phyloP scores from a whole-genome alignment of 768 basidiomycete species.

The Melanogaster broomeanus region DNA sequence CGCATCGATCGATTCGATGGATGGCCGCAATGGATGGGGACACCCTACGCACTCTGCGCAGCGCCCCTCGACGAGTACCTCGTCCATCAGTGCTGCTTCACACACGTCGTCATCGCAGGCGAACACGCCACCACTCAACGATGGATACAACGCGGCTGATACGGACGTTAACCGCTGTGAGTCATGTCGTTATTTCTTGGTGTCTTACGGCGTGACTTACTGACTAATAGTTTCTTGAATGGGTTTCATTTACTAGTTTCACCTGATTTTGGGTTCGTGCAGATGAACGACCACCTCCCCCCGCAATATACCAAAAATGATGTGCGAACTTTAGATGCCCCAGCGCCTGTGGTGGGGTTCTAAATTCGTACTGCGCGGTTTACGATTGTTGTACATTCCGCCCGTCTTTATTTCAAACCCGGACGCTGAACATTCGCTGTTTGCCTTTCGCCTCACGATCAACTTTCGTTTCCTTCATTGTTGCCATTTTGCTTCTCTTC shows the following conservation, averaged over 20 bases:
- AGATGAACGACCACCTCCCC: slow-evolving; percentile 76
- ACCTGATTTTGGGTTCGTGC: slow-evolving; percentile 83
- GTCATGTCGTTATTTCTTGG: slow-evolving; percentile 38
- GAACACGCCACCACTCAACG: slow-evolving; percentile 72
- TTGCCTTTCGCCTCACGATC: slow-evolving; percentile 34
- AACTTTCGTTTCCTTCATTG: slow-evolving; percentile 33
- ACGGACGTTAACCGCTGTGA: slow-evolving; percentile 85
- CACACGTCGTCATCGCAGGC: slow-evolving; percentile 80
- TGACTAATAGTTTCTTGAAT: slow-evolving; percentile 45
- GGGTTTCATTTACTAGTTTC: slow-evolving; percentile 52
- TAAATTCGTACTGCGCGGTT: slow-evolving; percentile 31
- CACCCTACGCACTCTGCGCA: slow-evolving; percentile 36
- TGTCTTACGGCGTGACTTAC: slow-evolving; percentile 44
- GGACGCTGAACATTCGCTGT: slow-evolving; percentile 29
- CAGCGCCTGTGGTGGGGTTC: slow-evolving; percentile 23
- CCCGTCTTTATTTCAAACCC: slow-evolving; percentile 34
- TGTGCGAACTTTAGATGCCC: slow-evolving; percentile 48
- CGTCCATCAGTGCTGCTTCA: slow-evolving; percentile 74
- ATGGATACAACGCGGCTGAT: slow-evolving; percentile 62
- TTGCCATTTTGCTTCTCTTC: slow-evolving; percentile 27
- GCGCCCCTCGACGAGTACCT: slow-evolving; percentile 72
- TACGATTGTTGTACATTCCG: slow-evolving; percentile 24
- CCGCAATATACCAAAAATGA: slow-evolving; percentile 60
- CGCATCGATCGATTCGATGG: slow-evolving; percentile 39
- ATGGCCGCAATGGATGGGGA: slow-evolving; percentile 45